A percentile compares a stretch with the other conserved stretches of the same genome.
Evolutionary conservation across 495 filamentous ascomycete genomes (phyloP).

Genomic region (Xylaria palmicola): DNA sequence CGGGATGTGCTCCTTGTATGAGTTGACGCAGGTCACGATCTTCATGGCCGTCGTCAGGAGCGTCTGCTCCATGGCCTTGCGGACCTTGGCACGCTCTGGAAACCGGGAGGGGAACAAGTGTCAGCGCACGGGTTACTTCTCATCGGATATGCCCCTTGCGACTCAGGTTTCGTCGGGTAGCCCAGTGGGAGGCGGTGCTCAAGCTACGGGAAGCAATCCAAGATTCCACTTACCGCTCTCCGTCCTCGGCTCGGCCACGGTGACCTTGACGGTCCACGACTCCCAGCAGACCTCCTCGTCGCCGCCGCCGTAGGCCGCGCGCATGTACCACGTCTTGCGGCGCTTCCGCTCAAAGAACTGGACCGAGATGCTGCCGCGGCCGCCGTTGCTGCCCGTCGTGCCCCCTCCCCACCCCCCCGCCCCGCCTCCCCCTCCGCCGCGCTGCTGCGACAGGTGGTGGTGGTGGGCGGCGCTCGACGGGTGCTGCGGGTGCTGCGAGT

Average conservation of each 20-base stretch:
- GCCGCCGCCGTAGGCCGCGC: conserved; percentile 68
- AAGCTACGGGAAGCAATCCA: too few species aligned
- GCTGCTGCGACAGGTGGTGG: conserved; percentile 16
- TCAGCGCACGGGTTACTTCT: too few species aligned
- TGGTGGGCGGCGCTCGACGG: conserved; percentile 15
- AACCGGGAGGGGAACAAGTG: conserved; percentile 13
- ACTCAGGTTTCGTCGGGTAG: too few species aligned
- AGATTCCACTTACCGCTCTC: conserved; percentile 70
- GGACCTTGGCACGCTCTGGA: conserved; percentile 79
- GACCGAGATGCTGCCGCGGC: conserved; percentile 78
- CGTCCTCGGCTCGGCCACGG: conserved; percentile 81
- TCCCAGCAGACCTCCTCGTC: conserved; percentile 98
- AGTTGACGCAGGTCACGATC: conserved; percentile 79
- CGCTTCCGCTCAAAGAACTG: conserved; percentile 95
- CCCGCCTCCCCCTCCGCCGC: too few species aligned
- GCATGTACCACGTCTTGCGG: conserved; percentile 77
- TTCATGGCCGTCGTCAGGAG: conserved; percentile 84
- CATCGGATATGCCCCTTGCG: too few species aligned
- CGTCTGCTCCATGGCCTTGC: conserved; percentile 81
- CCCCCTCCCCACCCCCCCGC: too few species aligned
- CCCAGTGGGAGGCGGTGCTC: too few species aligned
- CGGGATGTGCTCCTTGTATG: conserved; percentile 93
- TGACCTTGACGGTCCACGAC: conserved; percentile 89
- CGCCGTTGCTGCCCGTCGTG: conserved; percentile 48
- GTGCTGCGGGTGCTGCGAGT: conserved; percentile 22